These are phyloP conservation scores for Mesembryanthemum crystallinum DNA, from an alignment of 148 eudicot species.

Conservation along the genomic window DNA sequence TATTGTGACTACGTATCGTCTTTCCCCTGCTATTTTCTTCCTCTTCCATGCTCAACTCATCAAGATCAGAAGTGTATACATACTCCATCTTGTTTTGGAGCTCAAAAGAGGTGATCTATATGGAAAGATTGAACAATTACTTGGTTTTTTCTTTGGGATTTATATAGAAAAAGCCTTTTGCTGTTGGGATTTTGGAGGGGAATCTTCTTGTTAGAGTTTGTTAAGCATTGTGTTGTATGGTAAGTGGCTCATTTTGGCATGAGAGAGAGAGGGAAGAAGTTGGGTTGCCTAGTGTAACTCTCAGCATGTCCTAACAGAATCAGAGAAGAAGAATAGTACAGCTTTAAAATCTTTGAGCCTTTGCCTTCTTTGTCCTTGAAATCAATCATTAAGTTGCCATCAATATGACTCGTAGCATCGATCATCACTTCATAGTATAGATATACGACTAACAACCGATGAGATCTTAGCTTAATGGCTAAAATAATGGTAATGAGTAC, in stretches of 20 bases:
- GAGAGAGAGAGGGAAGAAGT: slow-evolving; percentile 17
- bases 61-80: slow-evolving; percentile 26
- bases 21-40: slow-evolving; percentile 27
- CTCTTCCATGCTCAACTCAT: slow-evolving; percentile 29
- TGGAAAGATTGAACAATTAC: neutral
- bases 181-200: slow-evolving; percentile 20
- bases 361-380: neutral
- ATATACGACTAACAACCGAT: neutral
- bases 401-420: neutral
- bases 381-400: neutral
- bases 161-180: slow-evolving; percentile 7
- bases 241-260: slow-evolving; percentile 29
- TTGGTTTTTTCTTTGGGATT: neutral
- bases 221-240: slow-evolving; percentile 21
- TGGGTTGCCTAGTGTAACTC: slow-evolving; percentile 2
- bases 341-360: neutral
- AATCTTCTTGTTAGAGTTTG: slow-evolving; percentile 36
- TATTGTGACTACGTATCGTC: neutral
- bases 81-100: slow-evolving; percentile 15
- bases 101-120: neutral
- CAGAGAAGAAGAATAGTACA: neutral
- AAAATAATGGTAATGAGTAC: too few relatives aligned
- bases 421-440: neutral
- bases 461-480: too few relatives aligned
- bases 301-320: slow-evolving; percentile 31